These are phyloP conservation scores for Fragilaria crotonensis DNA, from an alignment of 108 stramenopile species.

Conservation along the genomic window DNA sequence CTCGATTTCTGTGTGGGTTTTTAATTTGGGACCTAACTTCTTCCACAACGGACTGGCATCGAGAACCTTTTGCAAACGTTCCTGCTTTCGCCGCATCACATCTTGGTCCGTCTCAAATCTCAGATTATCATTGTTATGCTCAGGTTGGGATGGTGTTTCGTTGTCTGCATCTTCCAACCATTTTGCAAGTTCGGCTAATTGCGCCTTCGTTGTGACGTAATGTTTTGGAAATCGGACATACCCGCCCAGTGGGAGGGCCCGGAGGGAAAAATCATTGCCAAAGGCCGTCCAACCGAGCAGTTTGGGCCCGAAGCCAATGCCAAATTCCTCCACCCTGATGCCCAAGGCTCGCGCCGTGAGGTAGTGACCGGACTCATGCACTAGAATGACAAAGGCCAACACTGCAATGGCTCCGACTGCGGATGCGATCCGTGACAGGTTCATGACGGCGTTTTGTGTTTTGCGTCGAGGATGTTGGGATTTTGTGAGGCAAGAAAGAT, in stretches of 20 bases:
- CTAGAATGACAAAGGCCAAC: conserved; percentile 58
- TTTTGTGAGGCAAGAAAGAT: too few relatives aligned
- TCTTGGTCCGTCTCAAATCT: not conserved
- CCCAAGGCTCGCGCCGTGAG: conserved; percentile 61
- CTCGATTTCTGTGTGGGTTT: conserved; percentile 10
- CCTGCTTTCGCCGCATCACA: too few relatives aligned
- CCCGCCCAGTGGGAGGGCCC: conserved; percentile 73
- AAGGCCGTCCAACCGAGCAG: conserved; percentile 40
- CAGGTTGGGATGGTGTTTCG: not conserved
- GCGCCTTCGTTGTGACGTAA: conserved; percentile 49
- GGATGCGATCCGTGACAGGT: too few relatives aligned
- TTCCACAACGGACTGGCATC: not conserved
- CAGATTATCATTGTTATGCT: not conserved
- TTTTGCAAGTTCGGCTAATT: conserved; percentile 15
- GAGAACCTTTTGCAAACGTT: too few relatives aligned
- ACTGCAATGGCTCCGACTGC: conserved; percentile 50
- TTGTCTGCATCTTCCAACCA: not conserved
- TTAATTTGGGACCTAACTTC: conserved; percentile 5
- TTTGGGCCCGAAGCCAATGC: conserved; percentile 75
- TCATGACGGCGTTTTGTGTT: too few relatives aligned
- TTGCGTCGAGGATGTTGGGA: too few relatives aligned
- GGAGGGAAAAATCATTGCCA: conserved; percentile 63
- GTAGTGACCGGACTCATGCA: conserved; percentile 82
- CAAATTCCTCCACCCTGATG: conserved; percentile 75
- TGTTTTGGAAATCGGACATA: conserved; percentile 85